Percentiles rank a stretch among this genome's conserved stretches.
Conservation (phyloP, 2,329 filamentous ascomycete genomes). For the Trichoderma hamatum region DNA sequence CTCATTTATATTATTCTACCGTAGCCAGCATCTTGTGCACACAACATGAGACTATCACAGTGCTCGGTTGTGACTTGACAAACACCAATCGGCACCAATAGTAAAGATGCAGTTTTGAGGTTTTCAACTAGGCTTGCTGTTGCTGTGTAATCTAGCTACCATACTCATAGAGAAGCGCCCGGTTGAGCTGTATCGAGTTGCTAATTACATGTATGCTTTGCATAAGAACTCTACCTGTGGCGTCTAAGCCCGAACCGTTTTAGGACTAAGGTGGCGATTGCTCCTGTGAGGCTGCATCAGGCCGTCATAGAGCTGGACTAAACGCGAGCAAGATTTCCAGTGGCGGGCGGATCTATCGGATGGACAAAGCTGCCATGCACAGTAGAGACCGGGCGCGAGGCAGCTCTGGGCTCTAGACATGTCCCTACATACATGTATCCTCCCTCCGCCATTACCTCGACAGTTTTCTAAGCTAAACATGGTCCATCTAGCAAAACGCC, state of each 20-base stretch:
- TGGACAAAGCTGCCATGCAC: not conserved
- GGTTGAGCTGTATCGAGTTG: not conserved
- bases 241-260: slow-evolving; percentile 15
- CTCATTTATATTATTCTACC: not conserved
- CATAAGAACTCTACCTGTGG: slow-evolving; percentile 2
- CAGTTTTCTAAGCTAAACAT: not conserved
- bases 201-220: too few species aligned
- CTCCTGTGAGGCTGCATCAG: not conserved
- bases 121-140: not conserved
- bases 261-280: slow-evolving; percentile 13
- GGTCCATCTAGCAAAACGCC: not conserved
- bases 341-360: slow-evolving; percentile 22
- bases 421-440: not conserved
- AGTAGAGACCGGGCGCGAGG: not conserved
- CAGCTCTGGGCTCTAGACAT: not conserved
- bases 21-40: not conserved
- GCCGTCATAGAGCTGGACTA: not conserved
- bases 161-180: not conserved
- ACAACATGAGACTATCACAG: not conserved
- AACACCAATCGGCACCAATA: not conserved
- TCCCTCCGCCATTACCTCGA: not conserved
- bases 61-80: not conserved
- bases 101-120: not conserved
- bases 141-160: not conserved
- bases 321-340: not conserved